Conservation (phyloP, 192 early-diverging fungal species). For the Coemansia sp. region DNA sequence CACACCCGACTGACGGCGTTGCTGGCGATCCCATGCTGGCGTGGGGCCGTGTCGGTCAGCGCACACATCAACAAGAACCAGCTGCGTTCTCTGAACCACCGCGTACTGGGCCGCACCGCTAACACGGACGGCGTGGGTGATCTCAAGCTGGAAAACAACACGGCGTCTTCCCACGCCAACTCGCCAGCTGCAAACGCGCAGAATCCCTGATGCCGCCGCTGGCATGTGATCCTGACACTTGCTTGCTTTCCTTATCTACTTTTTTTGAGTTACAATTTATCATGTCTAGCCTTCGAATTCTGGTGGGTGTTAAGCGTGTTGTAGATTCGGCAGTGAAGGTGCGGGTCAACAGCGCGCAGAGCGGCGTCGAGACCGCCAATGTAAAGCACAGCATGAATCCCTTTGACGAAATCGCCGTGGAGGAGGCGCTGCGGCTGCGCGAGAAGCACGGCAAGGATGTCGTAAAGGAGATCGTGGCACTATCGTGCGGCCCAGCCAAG, state of each 20-base stretch:
- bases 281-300: slow-evolving; percentile 64
- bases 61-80: slow-evolving; percentile 74
- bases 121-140: slow-evolving; percentile 21
- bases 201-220: neutral
- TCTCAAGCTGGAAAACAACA: slow-evolving; percentile 43
- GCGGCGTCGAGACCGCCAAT: slow-evolving; percentile 84
- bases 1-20: slow-evolving; percentile 41
- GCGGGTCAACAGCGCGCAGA: slow-evolving; percentile 84
- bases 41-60: slow-evolving; percentile 68
- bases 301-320: slow-evolving; percentile 94
- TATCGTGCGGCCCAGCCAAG: slow-evolving; percentile 88
- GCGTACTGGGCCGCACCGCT: slow-evolving; percentile 46
- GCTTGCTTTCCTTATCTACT: neutral
- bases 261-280: slow-evolving; percentile 1
- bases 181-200: neutral
- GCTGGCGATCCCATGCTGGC: slow-evolving; percentile 70
- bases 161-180: slow-evolving; percentile 1
- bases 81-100: slow-evolving; percentile 57
- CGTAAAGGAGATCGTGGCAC: slow-evolving; percentile 78
- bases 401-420: slow-evolving; percentile 99
- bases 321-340: slow-evolving; percentile 99
- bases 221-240: slow-evolving; percentile 1
- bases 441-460: slow-evolving; percentile 67
- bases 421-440: slow-evolving; percentile 92
- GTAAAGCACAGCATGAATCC: slow-evolving; percentile 99